Conservation (phyloP, 257 asterid species). For the Striga asiatica region DNA sequence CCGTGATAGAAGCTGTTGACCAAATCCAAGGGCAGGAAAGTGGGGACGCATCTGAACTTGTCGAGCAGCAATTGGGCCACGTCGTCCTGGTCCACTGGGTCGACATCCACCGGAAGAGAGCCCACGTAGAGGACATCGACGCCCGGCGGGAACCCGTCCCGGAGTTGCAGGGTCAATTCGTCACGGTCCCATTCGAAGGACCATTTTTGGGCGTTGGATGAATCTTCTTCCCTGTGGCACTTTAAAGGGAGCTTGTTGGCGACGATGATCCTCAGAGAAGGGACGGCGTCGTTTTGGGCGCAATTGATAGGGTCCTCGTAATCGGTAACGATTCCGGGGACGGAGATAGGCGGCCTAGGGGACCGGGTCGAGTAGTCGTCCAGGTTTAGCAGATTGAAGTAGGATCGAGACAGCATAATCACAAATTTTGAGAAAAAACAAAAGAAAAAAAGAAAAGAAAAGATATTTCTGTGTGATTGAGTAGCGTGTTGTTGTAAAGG, state of each 20-base stretch:
- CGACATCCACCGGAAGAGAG: constrained; percentile 43
- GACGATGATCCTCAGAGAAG: constrained; percentile 49
- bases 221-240: constrained; percentile 16
- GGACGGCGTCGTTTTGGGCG: constrained; percentile 20
- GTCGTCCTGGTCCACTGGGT: constrained; percentile 54
- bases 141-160: constrained; percentile 46
- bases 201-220: constrained; percentile 30
- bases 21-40: constrained; percentile 51
- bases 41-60: constrained; percentile 68
- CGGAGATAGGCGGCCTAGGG: constrained; percentile 58
- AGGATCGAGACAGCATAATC: constrained; percentile 76
- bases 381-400: constrained; percentile 58
- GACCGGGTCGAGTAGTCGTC: constrained; percentile 60
- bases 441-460: neutral
- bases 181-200: constrained; percentile 75
- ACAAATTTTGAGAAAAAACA: neutral
- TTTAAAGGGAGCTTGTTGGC: constrained; percentile 64
- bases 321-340: constrained; percentile 66
- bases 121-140: constrained; percentile 62
- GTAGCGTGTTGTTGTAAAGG: too few relatives aligned
- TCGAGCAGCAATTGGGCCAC: constrained; percentile 53
- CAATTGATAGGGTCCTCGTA: constrained; percentile 24
- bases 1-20: constrained; percentile 64
- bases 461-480: too few relatives aligned
- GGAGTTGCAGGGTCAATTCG: constrained; percentile 50